Base-by-base conservation (phyloP, 2,329 filamentous ascomycete genomes). In the Pestalotiopsis sp. region DNA sequence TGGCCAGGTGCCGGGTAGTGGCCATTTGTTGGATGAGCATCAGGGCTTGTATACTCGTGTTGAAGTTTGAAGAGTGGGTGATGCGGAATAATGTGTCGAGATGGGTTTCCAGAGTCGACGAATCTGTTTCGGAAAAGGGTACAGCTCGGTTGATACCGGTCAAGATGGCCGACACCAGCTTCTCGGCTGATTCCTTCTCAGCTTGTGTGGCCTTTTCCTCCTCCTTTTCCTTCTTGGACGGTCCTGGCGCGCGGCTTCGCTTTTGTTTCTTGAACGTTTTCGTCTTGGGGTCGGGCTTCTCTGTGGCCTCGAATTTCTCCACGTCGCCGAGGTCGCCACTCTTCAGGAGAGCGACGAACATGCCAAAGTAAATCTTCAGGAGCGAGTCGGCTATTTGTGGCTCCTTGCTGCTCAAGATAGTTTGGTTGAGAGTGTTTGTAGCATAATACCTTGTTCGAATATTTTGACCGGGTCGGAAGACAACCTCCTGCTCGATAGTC, bases 21-120 rank as follows among this genome's bases (percentile, higher is more conserved):
- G 94, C 93, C 36, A 99, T 88, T 79, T 98, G 96, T 78, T 98
- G 96, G 73, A 99, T 97, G 62, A 99, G 85, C 83, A 97, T 92
- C 72, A 99, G 87, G 41, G 96, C 95, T 81, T 99, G 96, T 49
- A 99, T 93, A 78, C 94, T 96, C 0, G 96, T 99, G 82, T 98
- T 99, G 87, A 99, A 98, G 80, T 99, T 99, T 68, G 95, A 94
- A 0, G 95, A 98, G 81, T 99, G 96, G 0, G 96, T 97, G 75
- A 99, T 96, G 75, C 90, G 91, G 87, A 98, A 99, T 31, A 99
- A 87, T 3, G 95, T 98, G 78, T 98, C 92, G 68, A 99, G 89
- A 77, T 99, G 95, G 69, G 91, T 90, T 76, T 97, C 93, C 72
- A 98, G 89, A 27, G 89, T 90, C 58, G 90, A 89, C 73, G 93